phyloP scores from a whole-genome alignment of 495 filamentous ascomycete species.

The Astrothelium subdiscretum region DNA sequence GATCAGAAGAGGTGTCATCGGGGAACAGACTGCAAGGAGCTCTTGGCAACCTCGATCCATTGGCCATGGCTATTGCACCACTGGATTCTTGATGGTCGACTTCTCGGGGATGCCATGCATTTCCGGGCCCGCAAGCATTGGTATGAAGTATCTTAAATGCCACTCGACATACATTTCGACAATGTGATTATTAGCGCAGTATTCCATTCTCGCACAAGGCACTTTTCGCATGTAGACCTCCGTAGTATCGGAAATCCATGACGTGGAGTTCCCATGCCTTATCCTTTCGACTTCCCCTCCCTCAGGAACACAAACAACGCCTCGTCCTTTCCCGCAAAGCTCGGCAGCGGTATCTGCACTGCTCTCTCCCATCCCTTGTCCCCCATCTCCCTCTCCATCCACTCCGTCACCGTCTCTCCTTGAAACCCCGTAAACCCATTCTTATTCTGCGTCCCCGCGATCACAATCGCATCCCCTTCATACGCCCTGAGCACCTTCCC shows the following conservation, averaged over 20 bases:
- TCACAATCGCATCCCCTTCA: conserved; percentile 43
- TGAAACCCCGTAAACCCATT: conserved; percentile 54
- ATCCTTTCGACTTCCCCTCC: conserved; percentile 11
- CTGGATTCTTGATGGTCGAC: too few relatives aligned
- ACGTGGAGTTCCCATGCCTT: neutral
- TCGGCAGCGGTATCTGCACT: conserved; percentile 28
- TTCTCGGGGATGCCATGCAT: neutral
- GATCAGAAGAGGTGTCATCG: neutral
- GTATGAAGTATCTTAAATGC: too few relatives aligned
- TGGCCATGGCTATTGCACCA: too few relatives aligned
- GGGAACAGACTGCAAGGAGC: too few relatives aligned
- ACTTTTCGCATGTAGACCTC: too few relatives aligned
- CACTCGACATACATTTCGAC: too few relatives aligned
- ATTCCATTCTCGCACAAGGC: too few relatives aligned
- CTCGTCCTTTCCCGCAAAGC: conserved; percentile 34
- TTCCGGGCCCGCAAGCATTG: too few relatives aligned
- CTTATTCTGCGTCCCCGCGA: conserved; percentile 52
- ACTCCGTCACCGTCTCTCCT: conserved; percentile 42
- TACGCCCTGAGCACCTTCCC: conserved; percentile 39
- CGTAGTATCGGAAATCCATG: too few relatives aligned
- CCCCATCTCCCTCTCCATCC: conserved; percentile 35
- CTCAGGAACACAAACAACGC: conserved; percentile 32
- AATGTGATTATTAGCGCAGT: too few relatives aligned
- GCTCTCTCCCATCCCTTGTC: conserved; percentile 15
- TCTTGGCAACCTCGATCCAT: too few relatives aligned